These are phyloP conservation scores for Juglanconis oblonga DNA, from an alignment of 2,329 filamentous ascomycete genomes.

Conservation along the genomic window DNA sequence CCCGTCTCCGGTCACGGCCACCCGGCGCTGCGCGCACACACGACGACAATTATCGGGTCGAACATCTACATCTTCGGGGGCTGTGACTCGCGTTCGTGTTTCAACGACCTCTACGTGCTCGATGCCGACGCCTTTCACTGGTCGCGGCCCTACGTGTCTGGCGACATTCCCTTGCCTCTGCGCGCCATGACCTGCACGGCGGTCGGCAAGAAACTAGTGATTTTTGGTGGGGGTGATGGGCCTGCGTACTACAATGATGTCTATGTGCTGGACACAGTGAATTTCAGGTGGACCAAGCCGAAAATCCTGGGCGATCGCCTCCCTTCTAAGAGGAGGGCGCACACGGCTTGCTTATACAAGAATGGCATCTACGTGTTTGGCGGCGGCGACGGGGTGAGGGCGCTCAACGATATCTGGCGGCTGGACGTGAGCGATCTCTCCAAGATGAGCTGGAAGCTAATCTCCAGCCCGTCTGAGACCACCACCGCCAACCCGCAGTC, in stretches of 20 bases:
- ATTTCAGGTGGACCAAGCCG: slow-evolving; percentile 64
- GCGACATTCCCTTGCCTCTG: slow-evolving; percentile 62
- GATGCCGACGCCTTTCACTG: slow-evolving; percentile 70
- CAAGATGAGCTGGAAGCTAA: slow-evolving; percentile 67
- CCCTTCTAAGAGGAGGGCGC: slow-evolving; percentile 62
- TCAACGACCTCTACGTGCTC: slow-evolving; percentile 67
- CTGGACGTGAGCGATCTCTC: slow-evolving; percentile 63
- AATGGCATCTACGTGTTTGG: slow-evolving; percentile 72
- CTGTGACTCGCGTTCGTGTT: slow-evolving; percentile 64
- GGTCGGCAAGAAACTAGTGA: slow-evolving; percentile 66
- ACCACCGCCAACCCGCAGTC: slow-evolving; percentile 21
- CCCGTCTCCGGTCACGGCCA: slow-evolving; percentile 61
- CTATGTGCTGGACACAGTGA: slow-evolving; percentile 69
- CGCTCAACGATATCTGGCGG: slow-evolving; percentile 71
- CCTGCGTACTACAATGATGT: slow-evolving; percentile 71
- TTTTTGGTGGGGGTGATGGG: slow-evolving; percentile 69
- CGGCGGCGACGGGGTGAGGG: slow-evolving; percentile 66
- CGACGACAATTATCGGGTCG: slow-evolving; percentile 62
- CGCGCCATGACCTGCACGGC: slow-evolving; percentile 71
- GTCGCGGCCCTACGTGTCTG: slow-evolving; percentile 62
- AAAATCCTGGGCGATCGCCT: slow-evolving; percentile 55
- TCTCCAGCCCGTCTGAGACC: slow-evolving; percentile 43
- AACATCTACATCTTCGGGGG: slow-evolving; percentile 69
- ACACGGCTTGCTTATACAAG: slow-evolving; percentile 70
- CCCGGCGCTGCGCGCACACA: slow-evolving; percentile 63